Evolutionary conservation across 2,329 filamentous ascomycete species (phyloP), one percentile per base, ranked within the genome.

Genomic region (Juglanconis sp.): DNA sequence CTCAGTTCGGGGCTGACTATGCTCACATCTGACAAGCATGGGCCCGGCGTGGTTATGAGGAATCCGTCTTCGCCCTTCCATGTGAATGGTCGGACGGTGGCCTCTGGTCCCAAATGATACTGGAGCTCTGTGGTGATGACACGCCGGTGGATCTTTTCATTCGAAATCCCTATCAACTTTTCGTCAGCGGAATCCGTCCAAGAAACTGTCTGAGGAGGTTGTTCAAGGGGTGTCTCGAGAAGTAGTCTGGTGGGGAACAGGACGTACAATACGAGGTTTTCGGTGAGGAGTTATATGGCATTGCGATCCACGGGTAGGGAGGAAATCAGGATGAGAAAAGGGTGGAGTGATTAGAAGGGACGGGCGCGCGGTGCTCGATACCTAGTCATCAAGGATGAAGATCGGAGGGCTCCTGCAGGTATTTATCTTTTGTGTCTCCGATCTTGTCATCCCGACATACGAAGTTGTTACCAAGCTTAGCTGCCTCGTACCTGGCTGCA

Each of bases 61-160:
- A 81, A 86, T 2, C 84, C 84, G 70, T 86, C 83, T 72, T 86
- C 82, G 66, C 83, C 83, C 83, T 85, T 78, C 67, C 79, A 76
- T 46, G 82, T 85, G 67, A 80, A 86, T 47, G 82, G 76, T 59
- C 83, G 77, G 51, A 85, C 82, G 31, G 81, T 85, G 53, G 83
- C 79, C 65, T 84, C 78, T 1, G 82, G 82, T 5, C 84, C 84
- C 44, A 86, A 77, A 67, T 84, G 83, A 61, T 77, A 84, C 64
- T 83, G 83, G 57, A 87, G 77, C 63, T 85, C 80, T 63, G 82
- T 77, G 31, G 78, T 84, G 66, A 86, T 85, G 64, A 86, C 79
- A 65, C 81, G 85, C 66, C 83, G 85, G 72, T 84, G 81, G 68
- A 86, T 86, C 60, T 85, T 82, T 62, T 79, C 71, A 62, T 83